These are phyloP conservation scores for Castanospermum australe DNA, from an alignment of 306 rosid genomes.

Conservation along the genomic window DNA sequence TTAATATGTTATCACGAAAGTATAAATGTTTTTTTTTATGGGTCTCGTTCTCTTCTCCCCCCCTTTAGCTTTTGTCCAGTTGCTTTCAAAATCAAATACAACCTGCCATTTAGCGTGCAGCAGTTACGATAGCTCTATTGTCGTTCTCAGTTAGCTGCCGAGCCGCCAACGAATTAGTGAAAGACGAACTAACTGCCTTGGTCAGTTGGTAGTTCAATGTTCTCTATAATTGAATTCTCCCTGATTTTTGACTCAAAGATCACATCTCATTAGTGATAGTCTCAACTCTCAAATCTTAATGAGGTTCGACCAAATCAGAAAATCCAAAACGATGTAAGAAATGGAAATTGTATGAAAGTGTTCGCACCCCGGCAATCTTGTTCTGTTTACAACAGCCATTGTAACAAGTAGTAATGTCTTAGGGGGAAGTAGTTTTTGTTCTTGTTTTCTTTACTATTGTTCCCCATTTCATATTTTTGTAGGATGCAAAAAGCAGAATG, in stretches of 20 bases:
- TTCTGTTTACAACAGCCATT: neutral
- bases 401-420: neutral
- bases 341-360: no score
- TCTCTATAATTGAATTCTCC: neutral
- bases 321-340: neutral
- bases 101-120: neutral
- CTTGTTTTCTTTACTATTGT: neutral
- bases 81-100: neutral
- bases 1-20: no score
- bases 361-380: neutral
- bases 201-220: neutral
- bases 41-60: no score
- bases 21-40: no score
- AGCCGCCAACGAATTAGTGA: neutral
- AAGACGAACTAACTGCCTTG: neutral
- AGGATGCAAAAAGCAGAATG: neutral
- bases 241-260: neutral
- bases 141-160: neutral
- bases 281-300: neutral
- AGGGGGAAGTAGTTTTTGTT: neutral
- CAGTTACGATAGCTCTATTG: neutral
- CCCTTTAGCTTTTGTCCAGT: neutral
- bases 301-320: neutral
- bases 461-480: neutral
- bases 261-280: neutral